Evolutionary conservation across 176 grass and related monocot species (phyloP), one percentile per base, ranked within the genome.

Genomic region (Cocos nucifera): DNA sequence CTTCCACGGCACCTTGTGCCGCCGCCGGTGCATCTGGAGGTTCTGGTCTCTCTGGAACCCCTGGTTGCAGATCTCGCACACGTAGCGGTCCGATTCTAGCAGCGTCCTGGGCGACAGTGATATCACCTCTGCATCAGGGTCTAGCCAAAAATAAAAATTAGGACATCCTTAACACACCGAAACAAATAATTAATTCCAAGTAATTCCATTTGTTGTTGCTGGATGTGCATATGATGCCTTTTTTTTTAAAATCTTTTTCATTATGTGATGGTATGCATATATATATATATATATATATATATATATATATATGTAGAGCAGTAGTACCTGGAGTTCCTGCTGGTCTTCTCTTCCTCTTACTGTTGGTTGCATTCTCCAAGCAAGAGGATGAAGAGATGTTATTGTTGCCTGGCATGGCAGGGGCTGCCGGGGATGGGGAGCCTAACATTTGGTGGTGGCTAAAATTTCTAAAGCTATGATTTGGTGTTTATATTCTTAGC

Each of bases 31-130:
- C 89, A 95, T 95, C 76, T 95, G 89, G 22, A 88, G 85, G 81
- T 95, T 95, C 73, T 95, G 89, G 66, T 95, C 89, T 19, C 89
- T 77, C 44, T 87, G 89, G 78, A 95, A 95, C 6, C 89, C 85
- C 63, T 95, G 84, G 75, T 86, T 83, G 85, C 89, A 95, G 60
- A 95, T 95, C 75, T 95, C 84, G 49, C 89, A 95, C 75, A 95
- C 81, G 74, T 95, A 95, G 27, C 85, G 52, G 80, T 95, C 89
- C 22, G 89, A 95, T 62, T 95, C 89, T 59, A 95, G 80, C 64
- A 95, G 81, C 70, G 89, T 95, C 69, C 71, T 75, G 56, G 89
- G 89, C 50, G 84, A 85, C 59, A 95, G 78, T 35, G 85, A 86
- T 35, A 95, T 80, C 75, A 88, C 89, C 89, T 95, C 89, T 15